Conservation (phyloP, 1,139 yeast species). For the Entelexis paramagnoliae region DNA sequence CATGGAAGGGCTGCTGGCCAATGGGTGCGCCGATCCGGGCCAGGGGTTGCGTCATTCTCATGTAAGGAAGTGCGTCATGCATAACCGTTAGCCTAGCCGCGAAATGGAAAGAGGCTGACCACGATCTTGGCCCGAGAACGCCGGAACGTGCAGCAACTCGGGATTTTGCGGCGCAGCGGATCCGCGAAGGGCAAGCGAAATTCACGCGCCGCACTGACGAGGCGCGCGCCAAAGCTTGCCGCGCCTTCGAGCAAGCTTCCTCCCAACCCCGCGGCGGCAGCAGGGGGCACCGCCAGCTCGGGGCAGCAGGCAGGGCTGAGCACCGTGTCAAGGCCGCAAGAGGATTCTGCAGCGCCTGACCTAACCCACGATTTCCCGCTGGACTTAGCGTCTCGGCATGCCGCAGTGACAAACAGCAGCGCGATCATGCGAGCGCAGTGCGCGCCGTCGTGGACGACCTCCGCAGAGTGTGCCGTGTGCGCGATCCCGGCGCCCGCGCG, state of each 20-base stretch:
- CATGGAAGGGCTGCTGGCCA: neutral
- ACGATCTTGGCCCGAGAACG: conserved; percentile 1
- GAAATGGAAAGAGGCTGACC: neutral
- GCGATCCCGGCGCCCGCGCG: neutral
- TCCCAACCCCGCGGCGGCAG: too few species aligned
- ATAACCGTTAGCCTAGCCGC: conserved; percentile 5
- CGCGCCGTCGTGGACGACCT: too few species aligned
- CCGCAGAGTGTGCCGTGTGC: too few species aligned
- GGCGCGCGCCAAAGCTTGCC: neutral
- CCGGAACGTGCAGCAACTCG: neutral
- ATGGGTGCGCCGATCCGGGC: neutral
- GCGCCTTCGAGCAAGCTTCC: neutral
- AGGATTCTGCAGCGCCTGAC: neutral
- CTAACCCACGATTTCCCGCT: neutral
- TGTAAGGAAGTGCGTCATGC: neutral
- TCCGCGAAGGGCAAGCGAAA: neutral
- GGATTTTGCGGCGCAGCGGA: neutral
- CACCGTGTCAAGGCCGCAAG: conserved; percentile 2
- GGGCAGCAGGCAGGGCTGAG: neutral
- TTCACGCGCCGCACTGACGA: neutral
- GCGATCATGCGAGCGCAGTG: neutral
- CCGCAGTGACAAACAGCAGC: neutral
- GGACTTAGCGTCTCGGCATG: neutral
- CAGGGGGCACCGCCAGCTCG: too few species aligned
- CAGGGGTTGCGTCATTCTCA: neutral